Evolutionary conservation across 805 yeast genomes (phyloP).

Genomic region (Metschnikowia chrysomelidarum): DNA sequence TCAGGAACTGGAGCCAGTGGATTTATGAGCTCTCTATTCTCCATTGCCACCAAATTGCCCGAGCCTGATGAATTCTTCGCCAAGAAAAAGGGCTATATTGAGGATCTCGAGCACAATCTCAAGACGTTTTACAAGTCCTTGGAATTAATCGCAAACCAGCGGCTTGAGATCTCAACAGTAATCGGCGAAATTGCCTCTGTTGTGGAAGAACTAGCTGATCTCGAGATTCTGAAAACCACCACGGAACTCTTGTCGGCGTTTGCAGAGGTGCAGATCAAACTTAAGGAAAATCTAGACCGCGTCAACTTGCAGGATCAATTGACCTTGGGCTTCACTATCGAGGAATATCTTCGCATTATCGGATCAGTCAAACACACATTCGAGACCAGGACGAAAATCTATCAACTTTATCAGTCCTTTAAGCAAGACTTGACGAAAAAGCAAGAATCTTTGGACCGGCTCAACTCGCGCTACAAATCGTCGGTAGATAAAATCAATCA

Average conservation of each 20-base stretch:
- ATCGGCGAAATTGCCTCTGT: slow-evolving; percentile 62
- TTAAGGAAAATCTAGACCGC: slow-evolving; percentile 73
- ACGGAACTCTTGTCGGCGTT: slow-evolving; percentile 66
- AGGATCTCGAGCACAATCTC: slow-evolving; percentile 70
- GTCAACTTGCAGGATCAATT: slow-evolving; percentile 81
- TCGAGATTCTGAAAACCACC: slow-evolving; percentile 70
- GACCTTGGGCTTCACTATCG: slow-evolving; percentile 82
- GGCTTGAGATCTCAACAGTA: slow-evolving; percentile 68
- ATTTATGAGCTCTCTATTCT: slow-evolving; percentile 68
- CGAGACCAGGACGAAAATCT: slow-evolving; percentile 65
- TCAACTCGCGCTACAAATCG: slow-evolving; percentile 41
- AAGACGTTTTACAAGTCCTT: slow-evolving; percentile 66
- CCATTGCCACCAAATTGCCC: slow-evolving; percentile 61
- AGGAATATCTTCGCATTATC: slow-evolving; percentile 78
- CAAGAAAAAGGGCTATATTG: slow-evolving; percentile 66
- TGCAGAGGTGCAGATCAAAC: slow-evolving; percentile 65
- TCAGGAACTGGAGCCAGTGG: slow-evolving; percentile 44
- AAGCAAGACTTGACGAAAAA: slow-evolving; percentile 47
- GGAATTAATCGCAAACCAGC: slow-evolving; percentile 70
- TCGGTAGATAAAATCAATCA: slow-evolving; percentile 62
- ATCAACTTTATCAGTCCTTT: slow-evolving; percentile 40
- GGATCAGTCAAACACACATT: slow-evolving; percentile 73
- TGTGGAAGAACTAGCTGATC: slow-evolving; percentile 59
- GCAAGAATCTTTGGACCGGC: slow-evolving; percentile 43
- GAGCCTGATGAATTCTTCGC: slow-evolving; percentile 81